A percentile compares a stretch with the other conserved stretches of the same genome.
phyloP scores from a whole-genome alignment of 306 rosid genomes.

The Erythrophleum fordii region DNA sequence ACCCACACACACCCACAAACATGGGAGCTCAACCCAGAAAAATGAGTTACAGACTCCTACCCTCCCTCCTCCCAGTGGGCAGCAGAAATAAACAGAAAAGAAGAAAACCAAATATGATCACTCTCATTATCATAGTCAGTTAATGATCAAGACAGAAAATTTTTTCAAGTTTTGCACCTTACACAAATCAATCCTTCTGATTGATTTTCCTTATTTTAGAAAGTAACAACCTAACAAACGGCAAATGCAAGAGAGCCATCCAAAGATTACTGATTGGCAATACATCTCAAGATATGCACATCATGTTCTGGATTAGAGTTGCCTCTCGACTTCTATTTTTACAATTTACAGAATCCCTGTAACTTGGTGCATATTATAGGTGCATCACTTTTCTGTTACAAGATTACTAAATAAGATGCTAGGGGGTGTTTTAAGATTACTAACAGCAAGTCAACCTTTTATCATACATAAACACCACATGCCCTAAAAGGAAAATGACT shows the following conservation, averaged over 20 bases:
- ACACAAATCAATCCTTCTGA: background rate
- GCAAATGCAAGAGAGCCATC: background rate
- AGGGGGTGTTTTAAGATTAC: background rate
- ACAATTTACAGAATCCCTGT: background rate
- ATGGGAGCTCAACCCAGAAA: background rate
- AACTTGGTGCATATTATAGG: background rate
- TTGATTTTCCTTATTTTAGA: slow-evolving; percentile 19
- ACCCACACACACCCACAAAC: too few species aligned
- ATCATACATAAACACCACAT: background rate
- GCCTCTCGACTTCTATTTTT: background rate
- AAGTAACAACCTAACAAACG: slow-evolving; percentile 10
- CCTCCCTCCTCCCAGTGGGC: background rate
- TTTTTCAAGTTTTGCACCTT: background rate
- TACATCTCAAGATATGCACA: background rate
- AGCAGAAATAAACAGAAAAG: background rate
- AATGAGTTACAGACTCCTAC: background rate
- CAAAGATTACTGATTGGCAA: background rate
- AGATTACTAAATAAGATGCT: background rate
- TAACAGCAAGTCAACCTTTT: background rate
- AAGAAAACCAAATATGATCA: background rate
- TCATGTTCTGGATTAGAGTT: background rate
- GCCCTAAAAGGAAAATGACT: background rate
- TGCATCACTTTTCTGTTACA: background rate
- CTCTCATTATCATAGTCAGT: background rate
- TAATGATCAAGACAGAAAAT: background rate